Percentiles rank a stretch among this genome's conserved stretches.
Evolutionary conservation across 73 alveolate species (phyloP).

Genomic region (Paramecium biaurelia): DNA sequence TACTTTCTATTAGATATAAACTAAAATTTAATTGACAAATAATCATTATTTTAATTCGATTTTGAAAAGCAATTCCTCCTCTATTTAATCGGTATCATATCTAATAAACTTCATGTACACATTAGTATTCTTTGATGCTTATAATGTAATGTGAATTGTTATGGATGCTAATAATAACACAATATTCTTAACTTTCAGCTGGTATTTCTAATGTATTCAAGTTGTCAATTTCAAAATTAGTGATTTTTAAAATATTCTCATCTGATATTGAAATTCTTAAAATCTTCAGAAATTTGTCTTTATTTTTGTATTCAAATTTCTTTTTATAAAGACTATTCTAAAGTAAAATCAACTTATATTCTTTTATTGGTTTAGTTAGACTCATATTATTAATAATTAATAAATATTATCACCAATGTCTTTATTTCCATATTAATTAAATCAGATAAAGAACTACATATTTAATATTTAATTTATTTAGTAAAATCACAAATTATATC

Average conservation of each 20-base stretch:
- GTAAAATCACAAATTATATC: background rate
- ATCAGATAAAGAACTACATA: background rate
- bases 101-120: background rate
- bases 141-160: background rate
- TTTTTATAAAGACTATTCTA: background rate
- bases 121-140: background rate
- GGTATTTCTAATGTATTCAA: background rate
- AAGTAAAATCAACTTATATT: background rate
- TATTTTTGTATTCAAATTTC: constrained; percentile 11
- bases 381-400: background rate
- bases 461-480: no score
- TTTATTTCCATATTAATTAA: background rate
- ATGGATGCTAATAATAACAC: background rate
- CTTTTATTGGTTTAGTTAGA: background rate
- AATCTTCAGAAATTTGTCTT: constrained; percentile 17
- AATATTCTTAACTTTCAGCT: background rate
- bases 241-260: background rate
- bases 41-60: background rate
- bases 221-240: background rate
- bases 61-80: background rate
- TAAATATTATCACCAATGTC: background rate
- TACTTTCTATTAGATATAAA: background rate
- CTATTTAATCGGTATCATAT: constrained; percentile 25
- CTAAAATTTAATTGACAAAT: background rate
- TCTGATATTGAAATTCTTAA: background rate